Conservation (phyloP, 2,329 filamentous ascomycete genomes). For the Scedosporium aurantiacum region DNA sequence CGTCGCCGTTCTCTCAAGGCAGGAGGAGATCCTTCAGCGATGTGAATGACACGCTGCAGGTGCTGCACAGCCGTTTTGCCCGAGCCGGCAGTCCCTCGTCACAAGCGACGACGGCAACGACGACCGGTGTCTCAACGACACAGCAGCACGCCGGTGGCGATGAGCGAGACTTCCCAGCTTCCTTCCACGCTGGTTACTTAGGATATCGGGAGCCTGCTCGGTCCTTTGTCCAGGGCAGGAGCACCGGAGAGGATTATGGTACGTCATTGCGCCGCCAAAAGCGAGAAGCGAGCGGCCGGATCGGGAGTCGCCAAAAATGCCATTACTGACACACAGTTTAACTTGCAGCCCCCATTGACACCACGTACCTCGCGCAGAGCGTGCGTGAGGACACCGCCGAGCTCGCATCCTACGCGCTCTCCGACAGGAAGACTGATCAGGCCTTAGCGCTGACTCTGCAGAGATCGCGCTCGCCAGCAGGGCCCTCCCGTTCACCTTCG, state of each 20-base stretch:
- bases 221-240: conserved; percentile 58
- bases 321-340: not conserved
- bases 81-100: not conserved
- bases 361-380: conserved; percentile 61
- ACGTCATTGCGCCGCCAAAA: conserved; percentile 14
- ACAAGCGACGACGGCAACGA: not conserved
- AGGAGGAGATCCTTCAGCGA: not conserved
- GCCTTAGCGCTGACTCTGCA: not conserved
- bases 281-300: not conserved
- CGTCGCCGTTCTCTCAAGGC: not conserved
- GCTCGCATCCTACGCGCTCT: conserved; percentile 70
- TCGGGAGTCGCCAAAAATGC: not conserved
- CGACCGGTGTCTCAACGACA: conserved; percentile 13
- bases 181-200: conserved; percentile 24
- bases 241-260: conserved; percentile 47
- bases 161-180: conserved; percentile 19
- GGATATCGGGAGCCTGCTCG: conserved; percentile 54
- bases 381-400: conserved; percentile 82
- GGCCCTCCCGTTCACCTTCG: not conserved
- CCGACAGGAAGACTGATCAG: conserved; percentile 38
- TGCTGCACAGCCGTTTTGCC: not conserved
- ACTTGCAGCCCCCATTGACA: conserved; percentile 46
- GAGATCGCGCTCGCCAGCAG: not conserved
- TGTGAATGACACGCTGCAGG: not conserved
- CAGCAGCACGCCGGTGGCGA: conserved; percentile 9